Evolutionary conservation across 2,329 filamentous ascomycete genomes (phyloP).

Genomic region (Fusarium paranaense): DNA sequence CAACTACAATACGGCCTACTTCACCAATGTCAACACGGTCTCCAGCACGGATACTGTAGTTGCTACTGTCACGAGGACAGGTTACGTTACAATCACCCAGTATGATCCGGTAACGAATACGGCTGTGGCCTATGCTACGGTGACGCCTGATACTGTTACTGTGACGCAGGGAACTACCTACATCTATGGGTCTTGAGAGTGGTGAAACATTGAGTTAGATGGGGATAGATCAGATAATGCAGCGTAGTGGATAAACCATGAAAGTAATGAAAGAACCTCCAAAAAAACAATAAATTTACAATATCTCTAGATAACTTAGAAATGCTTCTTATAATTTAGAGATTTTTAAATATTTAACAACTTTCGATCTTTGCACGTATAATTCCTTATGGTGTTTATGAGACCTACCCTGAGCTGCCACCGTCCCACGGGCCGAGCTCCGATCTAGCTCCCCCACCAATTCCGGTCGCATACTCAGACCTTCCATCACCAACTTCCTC

Average conservation of each 20-base stretch:
- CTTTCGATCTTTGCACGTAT: neutral
- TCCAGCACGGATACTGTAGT: neutral
- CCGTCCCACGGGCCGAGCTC: slow-evolving; percentile 22
- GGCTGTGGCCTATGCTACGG: neutral
- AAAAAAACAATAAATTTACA: neutral
- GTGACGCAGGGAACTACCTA: neutral
- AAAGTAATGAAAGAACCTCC: neutral
- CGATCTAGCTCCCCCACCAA: slow-evolving; percentile 41
- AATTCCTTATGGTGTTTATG: neutral
- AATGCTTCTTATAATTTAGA: neutral
- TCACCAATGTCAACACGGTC: neutral
- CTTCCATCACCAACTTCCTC: slow-evolving; percentile 16
- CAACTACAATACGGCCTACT: neutral
- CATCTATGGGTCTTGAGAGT: neutral
- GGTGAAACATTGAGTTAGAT: neutral
- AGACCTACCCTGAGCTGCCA: neutral
- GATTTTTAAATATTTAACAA: neutral
- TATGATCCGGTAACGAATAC: neutral
- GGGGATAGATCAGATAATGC: neutral
- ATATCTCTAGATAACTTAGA: neutral
- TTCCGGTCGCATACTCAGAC: slow-evolving; percentile 26
- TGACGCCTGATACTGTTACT: neutral
- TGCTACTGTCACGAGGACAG: neutral
- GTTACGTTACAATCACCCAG: neutral
- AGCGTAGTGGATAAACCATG: neutral